Conservation (phyloP, 306 rosid genomes). For the Astragalus glycyphyllos region DNA sequence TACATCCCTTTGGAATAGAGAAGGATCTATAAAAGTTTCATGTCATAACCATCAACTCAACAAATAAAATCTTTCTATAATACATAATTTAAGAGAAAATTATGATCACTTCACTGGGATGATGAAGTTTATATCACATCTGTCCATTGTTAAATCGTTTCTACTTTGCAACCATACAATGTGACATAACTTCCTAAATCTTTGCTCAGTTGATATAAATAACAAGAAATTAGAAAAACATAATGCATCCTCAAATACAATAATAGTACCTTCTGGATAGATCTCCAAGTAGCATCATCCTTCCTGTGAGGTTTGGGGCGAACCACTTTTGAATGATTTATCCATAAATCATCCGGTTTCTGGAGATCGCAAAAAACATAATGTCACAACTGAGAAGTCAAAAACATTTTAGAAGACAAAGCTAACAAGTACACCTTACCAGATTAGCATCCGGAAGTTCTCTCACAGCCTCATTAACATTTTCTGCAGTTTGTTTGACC, state of each 20-base stretch:
- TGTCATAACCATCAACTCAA: constrained; percentile 24
- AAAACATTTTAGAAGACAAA: constrained; percentile 29
- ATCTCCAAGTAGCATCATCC: constrained; percentile 71
- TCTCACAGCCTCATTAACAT: constrained; percentile 82
- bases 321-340: constrained; percentile 84
- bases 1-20: not conserved
- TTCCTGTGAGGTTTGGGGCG: constrained; percentile 91
- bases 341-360: constrained; percentile 99
- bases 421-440: constrained; percentile 53
- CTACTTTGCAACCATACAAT: not conserved
- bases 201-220: not conserved
- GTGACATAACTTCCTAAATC: constrained; percentile 28
- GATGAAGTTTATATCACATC: too few relatives aligned
- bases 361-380: constrained; percentile 46
- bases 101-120: constrained; percentile 2
- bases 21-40: constrained; percentile 5
- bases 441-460: constrained; percentile 97
- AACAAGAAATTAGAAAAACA: not conserved
- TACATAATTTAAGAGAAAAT: constrained; percentile 25
- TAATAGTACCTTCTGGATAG: constrained; percentile 72
- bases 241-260: not conserved
- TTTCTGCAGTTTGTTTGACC: constrained; percentile 88
- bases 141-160: too few relatives aligned
- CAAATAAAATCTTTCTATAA: constrained; percentile 2
- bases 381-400: constrained; percentile 39